Evolutionary conservation across 768 basidiomycete genomes (phyloP).

Genomic region (Lentinula sp.): DNA sequence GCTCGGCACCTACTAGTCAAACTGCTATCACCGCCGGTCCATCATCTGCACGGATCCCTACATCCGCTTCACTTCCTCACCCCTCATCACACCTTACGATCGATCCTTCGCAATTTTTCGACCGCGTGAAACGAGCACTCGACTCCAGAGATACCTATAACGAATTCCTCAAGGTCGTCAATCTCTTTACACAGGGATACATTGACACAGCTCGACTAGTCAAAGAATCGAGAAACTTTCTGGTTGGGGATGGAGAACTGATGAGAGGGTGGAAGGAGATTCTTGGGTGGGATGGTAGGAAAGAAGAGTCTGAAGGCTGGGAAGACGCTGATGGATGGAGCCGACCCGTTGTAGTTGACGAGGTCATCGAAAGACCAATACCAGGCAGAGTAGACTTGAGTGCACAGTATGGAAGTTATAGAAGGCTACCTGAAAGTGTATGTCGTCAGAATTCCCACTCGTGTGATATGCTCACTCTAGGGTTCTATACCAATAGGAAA

Average conservation of each 20-base stretch:
- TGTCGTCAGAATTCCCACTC: conserved; percentile 23
- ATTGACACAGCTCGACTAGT: conserved; percentile 85
- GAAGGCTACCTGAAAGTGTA: conserved; percentile 75
- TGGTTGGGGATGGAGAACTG: conserved; percentile 64
- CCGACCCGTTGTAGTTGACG: conserved; percentile 37
- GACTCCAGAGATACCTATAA: conserved; percentile 77
- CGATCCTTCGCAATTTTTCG: conserved; percentile 54
- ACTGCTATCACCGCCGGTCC: neutral
- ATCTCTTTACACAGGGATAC: conserved; percentile 90
- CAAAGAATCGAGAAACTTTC: conserved; percentile 73
- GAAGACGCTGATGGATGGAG: conserved; percentile 35
- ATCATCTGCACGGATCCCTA: conserved; percentile 8
- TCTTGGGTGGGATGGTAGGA: conserved; percentile 79
- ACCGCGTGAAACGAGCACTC: conserved; percentile 73
- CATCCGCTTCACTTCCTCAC: conserved; percentile 11
- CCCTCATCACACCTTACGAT: conserved; percentile 18
- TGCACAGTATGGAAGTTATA: conserved; percentile 83
- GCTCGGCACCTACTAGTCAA: neutral
- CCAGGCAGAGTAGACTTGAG: conserved; percentile 63
- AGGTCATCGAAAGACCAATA: conserved; percentile 27
- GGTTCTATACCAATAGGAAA: conserved; percentile 50
- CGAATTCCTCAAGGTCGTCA: conserved; percentile 93
- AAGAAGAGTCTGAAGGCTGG: conserved; percentile 28
- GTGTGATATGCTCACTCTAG: neutral
- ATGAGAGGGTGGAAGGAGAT: conserved; percentile 80